Conservation (phyloP, 1,284 basidiomycete species). For the Porodaedalea pini region DNA sequence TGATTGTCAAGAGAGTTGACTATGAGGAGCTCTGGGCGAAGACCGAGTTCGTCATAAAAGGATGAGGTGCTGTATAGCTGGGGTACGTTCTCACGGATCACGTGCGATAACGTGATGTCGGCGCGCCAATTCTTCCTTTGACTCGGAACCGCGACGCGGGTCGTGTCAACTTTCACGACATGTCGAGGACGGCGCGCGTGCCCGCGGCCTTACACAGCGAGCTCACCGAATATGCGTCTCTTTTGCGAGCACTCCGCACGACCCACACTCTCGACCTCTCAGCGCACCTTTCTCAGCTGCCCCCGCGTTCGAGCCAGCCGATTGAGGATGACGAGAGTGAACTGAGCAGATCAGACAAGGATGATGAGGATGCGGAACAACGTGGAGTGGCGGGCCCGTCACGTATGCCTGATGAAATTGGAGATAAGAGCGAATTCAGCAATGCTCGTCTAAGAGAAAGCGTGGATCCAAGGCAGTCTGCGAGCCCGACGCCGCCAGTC, state of each 20-base stretch:
- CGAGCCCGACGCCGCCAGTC: too few relatives aligned
- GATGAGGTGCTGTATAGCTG: slow-evolving; percentile 39
- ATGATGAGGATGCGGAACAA: not conserved
- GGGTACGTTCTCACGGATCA: not conserved
- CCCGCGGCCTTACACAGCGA: slow-evolving; percentile 53
- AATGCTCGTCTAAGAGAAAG: too few relatives aligned
- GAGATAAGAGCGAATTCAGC: too few relatives aligned
- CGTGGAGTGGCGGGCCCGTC: not conserved
- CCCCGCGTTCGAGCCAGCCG: slow-evolving; percentile 18
- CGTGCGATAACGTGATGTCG: not conserved
- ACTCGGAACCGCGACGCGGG: not conserved
- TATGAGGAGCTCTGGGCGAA: slow-evolving; percentile 19
- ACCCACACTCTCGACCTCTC: slow-evolving; percentile 51
- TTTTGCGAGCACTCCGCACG: slow-evolving; percentile 55
- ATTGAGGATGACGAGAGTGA: slow-evolving; percentile 4
- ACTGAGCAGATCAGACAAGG: not conserved
- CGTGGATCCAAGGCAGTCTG: too few relatives aligned
- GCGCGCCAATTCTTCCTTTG: not conserved
- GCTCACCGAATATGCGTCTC: slow-evolving; percentile 58
- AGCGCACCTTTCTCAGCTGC: slow-evolving; percentile 38
- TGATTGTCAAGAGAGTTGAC: slow-evolving; percentile 26
- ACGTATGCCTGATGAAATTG: not conserved
- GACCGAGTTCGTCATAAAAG: not conserved
- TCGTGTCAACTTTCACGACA: slow-evolving; percentile 23
- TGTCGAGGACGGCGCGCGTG: slow-evolving; percentile 43